These are phyloP conservation scores for Royoungia palumana DNA, from an alignment of 768 basidiomycete species.

Conservation along the genomic window DNA sequence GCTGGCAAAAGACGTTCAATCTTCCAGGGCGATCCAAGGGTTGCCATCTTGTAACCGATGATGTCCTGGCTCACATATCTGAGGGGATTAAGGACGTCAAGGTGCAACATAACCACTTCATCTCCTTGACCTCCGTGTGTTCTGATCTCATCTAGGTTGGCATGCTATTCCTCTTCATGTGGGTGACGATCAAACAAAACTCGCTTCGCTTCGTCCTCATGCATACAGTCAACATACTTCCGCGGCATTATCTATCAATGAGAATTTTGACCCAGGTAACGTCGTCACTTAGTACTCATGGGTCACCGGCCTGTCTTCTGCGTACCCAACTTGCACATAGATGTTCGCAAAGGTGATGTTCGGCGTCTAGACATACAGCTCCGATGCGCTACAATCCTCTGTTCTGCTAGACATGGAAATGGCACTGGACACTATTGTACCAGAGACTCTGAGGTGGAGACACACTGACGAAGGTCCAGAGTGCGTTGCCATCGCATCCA, in stretches of 20 bases:
- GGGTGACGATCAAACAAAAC: conserved; percentile 29
- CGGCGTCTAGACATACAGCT: not conserved
- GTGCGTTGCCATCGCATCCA: conserved; percentile 37
- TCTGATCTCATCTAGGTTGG: conserved; percentile 52
- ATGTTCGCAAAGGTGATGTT: conserved; percentile 42
- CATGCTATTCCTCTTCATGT: conserved; percentile 89
- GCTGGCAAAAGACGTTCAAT: conserved; percentile 85
- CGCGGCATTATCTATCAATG: conserved; percentile 79
- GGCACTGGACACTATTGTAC: conserved; percentile 86
- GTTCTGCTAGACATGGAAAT: conserved; percentile 79
- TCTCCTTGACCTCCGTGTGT: not conserved
- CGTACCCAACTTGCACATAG: conserved; percentile 23
- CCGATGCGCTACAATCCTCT: conserved; percentile 32
- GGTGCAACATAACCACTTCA: conserved; percentile 34
- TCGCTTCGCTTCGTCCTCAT: conserved; percentile 5
- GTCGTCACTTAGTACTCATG: too few relatives aligned
- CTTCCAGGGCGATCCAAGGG: conserved; percentile 54
- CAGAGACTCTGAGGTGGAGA: conserved; percentile 75
- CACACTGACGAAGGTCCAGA: conserved; percentile 93
- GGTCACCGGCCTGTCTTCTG: not conserved
- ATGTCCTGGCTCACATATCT: conserved; percentile 62
- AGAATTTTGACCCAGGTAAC: conserved; percentile 80
- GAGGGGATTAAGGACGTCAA: conserved; percentile 66
- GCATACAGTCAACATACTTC: conserved; percentile 69
- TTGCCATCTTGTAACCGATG: conserved; percentile 82